Base-by-base conservation (phyloP, 257 asterid species). In the Galeopsis tetrahit region DNA sequence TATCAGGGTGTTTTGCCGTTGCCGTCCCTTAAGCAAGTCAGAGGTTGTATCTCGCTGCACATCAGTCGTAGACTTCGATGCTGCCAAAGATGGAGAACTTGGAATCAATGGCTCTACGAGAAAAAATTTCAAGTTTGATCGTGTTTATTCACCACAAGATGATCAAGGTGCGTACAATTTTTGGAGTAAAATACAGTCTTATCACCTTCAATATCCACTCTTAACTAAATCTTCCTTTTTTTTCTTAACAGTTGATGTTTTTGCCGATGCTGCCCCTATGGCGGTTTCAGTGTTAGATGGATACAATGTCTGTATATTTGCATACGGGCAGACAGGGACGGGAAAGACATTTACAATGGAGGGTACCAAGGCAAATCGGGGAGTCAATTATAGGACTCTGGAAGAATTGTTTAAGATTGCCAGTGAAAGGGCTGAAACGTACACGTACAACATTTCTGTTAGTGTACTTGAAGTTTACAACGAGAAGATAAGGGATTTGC, bases 321-420 rank as follows among this genome's bases (percentile, higher is more conserved):
- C 99, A 40, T 95, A 92, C 66, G 99, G 99, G 28, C 99, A 95
- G 80, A 92, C 99, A 1, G 99, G 99, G 76, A 95, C 99, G 4
- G 99, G 99, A 58, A 95, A 95, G 75, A 92, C 99, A 48, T 95
- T 92, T 84, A 95, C 99, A 63, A 95, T 95, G 99, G 99, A 95
- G 84, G 99, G 99, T 21, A 90, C 92, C 13, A 85, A 85, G 74
- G 83, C 63, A 52, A 85, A 88, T 61, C 84, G 99, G 42, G 99
- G 99, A 72, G 99, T 95, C 80, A 95, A 95, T 75, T 95, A 92
- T 71, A 80, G 98, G 77, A 95, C 99, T 9, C 79, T 95, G 6
- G 92, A 95, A 82, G 97, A 92, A 81, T 68, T 95, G 83, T 95
- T 92, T 57, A 88, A 81, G 76, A 76, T 85, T 82, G 84, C 96